These are phyloP conservation scores for Pseudonectria buxi DNA, from an alignment of 2,329 filamentous ascomycete species.

Conservation along the genomic window DNA sequence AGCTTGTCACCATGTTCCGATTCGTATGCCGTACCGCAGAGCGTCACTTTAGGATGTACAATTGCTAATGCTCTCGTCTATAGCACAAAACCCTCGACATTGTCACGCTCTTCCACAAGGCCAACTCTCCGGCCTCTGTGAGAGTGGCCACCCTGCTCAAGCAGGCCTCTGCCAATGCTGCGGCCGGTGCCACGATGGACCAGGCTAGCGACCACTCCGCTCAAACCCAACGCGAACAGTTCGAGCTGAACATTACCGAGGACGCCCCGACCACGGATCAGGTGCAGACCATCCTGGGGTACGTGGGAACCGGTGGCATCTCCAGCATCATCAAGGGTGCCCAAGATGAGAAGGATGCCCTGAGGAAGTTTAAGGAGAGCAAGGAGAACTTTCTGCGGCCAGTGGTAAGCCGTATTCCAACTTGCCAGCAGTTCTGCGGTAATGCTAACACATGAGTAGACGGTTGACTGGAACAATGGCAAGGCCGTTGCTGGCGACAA, in stretches of 20 bases:
- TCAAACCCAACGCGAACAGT: conserved; percentile 58
- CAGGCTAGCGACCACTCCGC: conserved; percentile 61
- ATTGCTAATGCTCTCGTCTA: conserved; percentile 11
- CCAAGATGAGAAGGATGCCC: conserved; percentile 64
- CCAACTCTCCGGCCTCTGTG: conserved; percentile 63
- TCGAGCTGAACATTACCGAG: conserved; percentile 82
- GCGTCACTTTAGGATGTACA: not conserved
- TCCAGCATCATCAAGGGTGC: conserved; percentile 65
- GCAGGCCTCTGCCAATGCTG: conserved; percentile 65
- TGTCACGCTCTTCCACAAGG: conserved; percentile 92
- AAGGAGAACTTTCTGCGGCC: conserved; percentile 64
- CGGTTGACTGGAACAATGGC: conserved; percentile 92
- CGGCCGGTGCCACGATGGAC: conserved; percentile 63
- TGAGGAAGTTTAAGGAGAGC: conserved; percentile 70
- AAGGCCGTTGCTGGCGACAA: conserved; percentile 70
- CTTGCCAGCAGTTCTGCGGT: not conserved
- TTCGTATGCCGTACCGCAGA: conserved; percentile 33
- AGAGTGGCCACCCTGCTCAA: conserved; percentile 72
- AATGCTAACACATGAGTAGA: conserved; percentile 23
- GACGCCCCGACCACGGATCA: conserved; percentile 74
- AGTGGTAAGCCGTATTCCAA: conserved; percentile 50
- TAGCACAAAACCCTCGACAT: conserved; percentile 80
- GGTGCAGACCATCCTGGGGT: conserved; percentile 76
- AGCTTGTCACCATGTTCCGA: conserved; percentile 36
- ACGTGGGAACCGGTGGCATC: conserved; percentile 60